These are phyloP conservation scores for Hemerocallis citrina DNA, from an alignment of 106 monocot species.

Conservation along the genomic window DNA sequence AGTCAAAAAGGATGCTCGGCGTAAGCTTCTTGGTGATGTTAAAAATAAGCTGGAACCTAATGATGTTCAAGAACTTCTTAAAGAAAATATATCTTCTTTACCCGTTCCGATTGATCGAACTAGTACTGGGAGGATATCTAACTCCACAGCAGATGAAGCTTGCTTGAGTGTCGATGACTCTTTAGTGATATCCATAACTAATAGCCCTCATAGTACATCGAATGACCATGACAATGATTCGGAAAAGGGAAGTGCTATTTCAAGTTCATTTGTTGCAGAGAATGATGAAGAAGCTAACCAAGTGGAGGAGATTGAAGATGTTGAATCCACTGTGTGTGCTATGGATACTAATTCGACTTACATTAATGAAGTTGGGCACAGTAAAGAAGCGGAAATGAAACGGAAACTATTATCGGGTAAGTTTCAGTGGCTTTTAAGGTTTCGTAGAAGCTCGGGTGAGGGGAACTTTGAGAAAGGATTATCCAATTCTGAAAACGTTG, in stretches of 20 bases:
- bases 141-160: conserved; percentile 5
- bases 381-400: conserved; percentile 8
- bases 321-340: background rate
- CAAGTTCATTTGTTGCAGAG: conserved; percentile 26
- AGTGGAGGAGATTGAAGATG: background rate
- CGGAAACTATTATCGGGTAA: conserved; percentile 19
- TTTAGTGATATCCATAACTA: conserved; percentile 14
- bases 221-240: conserved; percentile 24
- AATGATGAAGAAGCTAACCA: conserved; percentile 5
- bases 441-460: conserved; percentile 24
- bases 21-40: conserved; percentile 33
- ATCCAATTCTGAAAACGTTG: background rate
- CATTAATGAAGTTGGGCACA: background rate
- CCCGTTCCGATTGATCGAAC: too few relatives aligned
- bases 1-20: conserved; percentile 20
- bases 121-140: background rate
- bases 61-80: background rate
- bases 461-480: conserved; percentile 15
- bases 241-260: conserved; percentile 31
- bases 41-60: background rate
- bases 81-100: conserved; percentile 4
- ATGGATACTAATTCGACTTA: background rate
- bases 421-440: conserved; percentile 52
- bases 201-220: conserved; percentile 6
- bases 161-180: conserved; percentile 21